phyloP scores from a whole-genome alignment of 2,329 filamentous ascomycete species.

The Juglanconis sp. region DNA sequence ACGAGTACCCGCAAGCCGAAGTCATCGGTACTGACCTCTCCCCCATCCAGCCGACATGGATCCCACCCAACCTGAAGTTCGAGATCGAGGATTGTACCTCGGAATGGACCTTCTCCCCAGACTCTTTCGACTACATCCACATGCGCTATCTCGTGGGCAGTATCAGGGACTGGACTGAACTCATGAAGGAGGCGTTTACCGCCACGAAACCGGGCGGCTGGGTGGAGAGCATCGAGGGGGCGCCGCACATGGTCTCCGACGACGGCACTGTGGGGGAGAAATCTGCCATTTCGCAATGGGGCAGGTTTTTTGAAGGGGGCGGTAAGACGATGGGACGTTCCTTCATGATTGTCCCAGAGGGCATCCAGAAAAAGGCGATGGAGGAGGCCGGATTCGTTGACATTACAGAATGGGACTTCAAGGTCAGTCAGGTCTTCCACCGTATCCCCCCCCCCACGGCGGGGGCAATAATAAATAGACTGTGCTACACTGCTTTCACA shows the following conservation, averaged over 20 bases:
- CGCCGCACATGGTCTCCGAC: constrained; percentile 22
- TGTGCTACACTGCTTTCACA: background rate
- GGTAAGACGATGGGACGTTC: constrained; percentile 39
- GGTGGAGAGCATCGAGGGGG: constrained; percentile 24
- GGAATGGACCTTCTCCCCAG: constrained; percentile 43
- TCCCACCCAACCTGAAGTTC: constrained; percentile 53
- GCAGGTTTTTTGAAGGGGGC: constrained; percentile 34
- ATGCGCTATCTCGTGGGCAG: constrained; percentile 51
- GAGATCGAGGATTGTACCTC: constrained; percentile 60
- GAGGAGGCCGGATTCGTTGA: constrained; percentile 56
- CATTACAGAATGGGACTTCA: constrained; percentile 48
- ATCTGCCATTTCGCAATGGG: constrained; percentile 23
- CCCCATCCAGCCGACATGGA: constrained; percentile 53
- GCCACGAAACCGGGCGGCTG: constrained; percentile 51
- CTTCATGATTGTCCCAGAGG: constrained; percentile 50
- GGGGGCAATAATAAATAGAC: background rate
- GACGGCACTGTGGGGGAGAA: constrained; percentile 22
- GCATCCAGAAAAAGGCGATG: constrained; percentile 49
- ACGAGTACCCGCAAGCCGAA: constrained; percentile 40
- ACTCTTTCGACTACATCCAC: constrained; percentile 56
- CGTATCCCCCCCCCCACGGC: background rate
- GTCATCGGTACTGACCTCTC: constrained; percentile 56
- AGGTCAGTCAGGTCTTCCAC: constrained; percentile 33
- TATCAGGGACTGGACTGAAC: constrained; percentile 48
- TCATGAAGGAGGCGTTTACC: constrained; percentile 46